Evolutionary conservation across 176 grass and related monocot genomes (phyloP).

Genomic region (Pharus latifolius): DNA sequence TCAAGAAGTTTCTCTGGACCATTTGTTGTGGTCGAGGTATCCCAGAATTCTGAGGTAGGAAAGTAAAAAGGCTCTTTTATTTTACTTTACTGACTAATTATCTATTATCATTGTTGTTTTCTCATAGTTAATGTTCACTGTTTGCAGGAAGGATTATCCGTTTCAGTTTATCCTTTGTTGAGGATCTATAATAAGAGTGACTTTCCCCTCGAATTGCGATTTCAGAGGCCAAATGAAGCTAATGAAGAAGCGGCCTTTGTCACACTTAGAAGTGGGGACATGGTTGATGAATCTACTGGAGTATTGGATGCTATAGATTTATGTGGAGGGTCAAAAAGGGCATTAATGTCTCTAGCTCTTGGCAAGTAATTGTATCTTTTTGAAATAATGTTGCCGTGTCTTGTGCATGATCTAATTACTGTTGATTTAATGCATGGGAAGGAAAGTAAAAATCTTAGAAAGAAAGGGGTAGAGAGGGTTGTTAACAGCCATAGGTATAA

Average conservation of each 20-base stretch:
- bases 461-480: not conserved
- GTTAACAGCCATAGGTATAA: not conserved
- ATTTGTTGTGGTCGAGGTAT: conserved; percentile 78
- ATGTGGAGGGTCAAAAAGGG: conserved; percentile 66
- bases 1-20: conserved; percentile 64
- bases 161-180: conserved; percentile 67
- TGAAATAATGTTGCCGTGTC: conserved; percentile 6
- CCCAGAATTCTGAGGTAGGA: conserved; percentile 55
- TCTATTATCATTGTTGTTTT: conserved; percentile 11
- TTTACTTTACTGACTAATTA: conserved; percentile 5
- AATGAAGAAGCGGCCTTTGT: conserved; percentile 55
- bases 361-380: conserved; percentile 35
- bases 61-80: conserved; percentile 3
- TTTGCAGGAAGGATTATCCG: conserved; percentile 68
- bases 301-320: conserved; percentile 62
- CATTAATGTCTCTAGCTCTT: conserved; percentile 76
- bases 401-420: conserved; percentile 2
- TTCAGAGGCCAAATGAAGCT: conserved; percentile 48
- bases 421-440: not conserved
- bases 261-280: conserved; percentile 55
- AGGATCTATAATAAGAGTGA: conserved; percentile 76
- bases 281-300: conserved; percentile 69
- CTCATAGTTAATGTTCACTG: conserved; percentile 18
- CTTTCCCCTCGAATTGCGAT: conserved; percentile 56
- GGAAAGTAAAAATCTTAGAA: conserved; percentile 2